Evolutionary conservation across 1,284 basidiomycete species (phyloP), one percentile per base, ranked within the genome.

Genomic region (Naganishia sp.): DNA sequence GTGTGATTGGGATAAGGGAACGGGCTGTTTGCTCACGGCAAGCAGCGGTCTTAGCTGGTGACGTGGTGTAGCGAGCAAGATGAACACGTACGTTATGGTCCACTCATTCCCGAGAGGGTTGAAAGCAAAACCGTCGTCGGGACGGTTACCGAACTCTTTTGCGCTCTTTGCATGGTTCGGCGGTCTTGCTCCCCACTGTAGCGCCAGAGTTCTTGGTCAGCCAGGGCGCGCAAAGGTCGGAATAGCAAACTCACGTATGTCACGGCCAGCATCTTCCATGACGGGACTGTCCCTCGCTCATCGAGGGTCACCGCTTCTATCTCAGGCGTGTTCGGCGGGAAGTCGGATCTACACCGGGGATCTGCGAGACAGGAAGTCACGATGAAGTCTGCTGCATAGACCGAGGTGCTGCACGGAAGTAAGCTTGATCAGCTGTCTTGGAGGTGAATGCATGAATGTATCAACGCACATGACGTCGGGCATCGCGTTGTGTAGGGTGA

Each of bases 61-160:
- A 25, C n/a, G 15, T n/a, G 11, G n/a, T 25, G 11, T 15, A 25
- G 10, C 47, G 6, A 13, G 11, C n/a, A 13, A 25, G 10, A 18
- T 11, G 2, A 6, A 35, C 5, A 54, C 61, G 28, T 15, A 63
- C 61, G 61, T 41, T n/a, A 63, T 42, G 6, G 61, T 63, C 61
- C 61, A 63, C 25, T 23, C 50, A 25, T 63, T 63, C 21, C 61
- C 61, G 21, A 63, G 61, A 51, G 61, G 61, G n/a, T 63, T 63
- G 41, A 25, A 63, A 17, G 39, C 18, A 25, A 63, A 53, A 2
- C 43, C 42, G 15, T 52, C 61, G 31, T 31, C 41, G 7, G 39
- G 41, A 23, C 9, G 35, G 15, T 53, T 53, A 2, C 61, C 61
- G 21, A 41, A 63, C 17, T 51, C 61, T 11, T 6, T 15, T 6